A percentile compares a stretch with the other conserved stretches of the same genome.
phyloP scores from a whole-genome alignment of 2,329 filamentous ascomycete species.

The Arthrobotrys entomopaga region DNA sequence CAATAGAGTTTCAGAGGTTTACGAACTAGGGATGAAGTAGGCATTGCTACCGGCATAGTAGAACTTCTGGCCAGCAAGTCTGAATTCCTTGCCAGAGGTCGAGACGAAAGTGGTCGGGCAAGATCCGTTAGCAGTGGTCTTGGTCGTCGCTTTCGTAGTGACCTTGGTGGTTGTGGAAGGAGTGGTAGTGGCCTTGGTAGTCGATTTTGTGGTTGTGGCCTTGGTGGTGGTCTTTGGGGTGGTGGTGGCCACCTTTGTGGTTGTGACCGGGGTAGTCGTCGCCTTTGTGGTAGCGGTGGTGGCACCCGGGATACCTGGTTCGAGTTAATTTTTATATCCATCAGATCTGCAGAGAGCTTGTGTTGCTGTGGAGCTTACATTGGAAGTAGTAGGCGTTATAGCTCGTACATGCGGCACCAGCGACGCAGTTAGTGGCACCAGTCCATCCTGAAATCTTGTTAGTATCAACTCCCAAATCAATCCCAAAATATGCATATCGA shows the following conservation, averaged over 20 bases:
- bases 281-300: constrained; percentile 30
- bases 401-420: constrained; percentile 50
- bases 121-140: constrained; percentile 34
- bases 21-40: constrained; percentile 55
- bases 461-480: not conserved
- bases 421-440: constrained; percentile 48
- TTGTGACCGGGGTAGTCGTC: not conserved
- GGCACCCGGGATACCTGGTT: constrained; percentile 52
- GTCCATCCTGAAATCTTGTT: constrained; percentile 39
- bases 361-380: constrained; percentile 24
- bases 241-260: constrained; percentile 1
- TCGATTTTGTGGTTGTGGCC: constrained; percentile 1
- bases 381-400: constrained; percentile 55
- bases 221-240: constrained; percentile 8
- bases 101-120: constrained; percentile 55
- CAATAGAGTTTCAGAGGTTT: not conserved
- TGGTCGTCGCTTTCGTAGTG: constrained; percentile 19
- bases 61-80: constrained; percentile 57
- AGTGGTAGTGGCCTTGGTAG: constrained; percentile 23
- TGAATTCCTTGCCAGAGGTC: constrained; percentile 57
- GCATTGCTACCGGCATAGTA: constrained; percentile 57
- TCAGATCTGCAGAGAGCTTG: not conserved
- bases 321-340: constrained; percentile 13
- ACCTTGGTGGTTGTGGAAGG: constrained; percentile 13
- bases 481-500: constrained; percentile 16